Conservation (phyloP, 1,139 yeast species). For the Lodderomyces elongisporus region DNA sequence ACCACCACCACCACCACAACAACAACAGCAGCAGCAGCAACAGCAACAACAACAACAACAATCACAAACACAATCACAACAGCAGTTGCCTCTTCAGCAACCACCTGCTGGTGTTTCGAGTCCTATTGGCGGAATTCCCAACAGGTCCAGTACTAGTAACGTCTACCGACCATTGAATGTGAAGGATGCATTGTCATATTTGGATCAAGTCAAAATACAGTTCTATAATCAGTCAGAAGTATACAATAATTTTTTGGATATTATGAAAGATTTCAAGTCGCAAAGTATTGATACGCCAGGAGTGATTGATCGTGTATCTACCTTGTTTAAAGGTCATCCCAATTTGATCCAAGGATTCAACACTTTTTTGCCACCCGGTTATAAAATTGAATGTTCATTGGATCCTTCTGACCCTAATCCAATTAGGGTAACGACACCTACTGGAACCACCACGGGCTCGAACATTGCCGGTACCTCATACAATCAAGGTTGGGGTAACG, state of each 20-base stretch:
- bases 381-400: slow-evolving; percentile 83
- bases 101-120: slow-evolving; percentile 2
- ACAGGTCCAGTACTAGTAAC: slow-evolving; percentile 43
- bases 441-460: slow-evolving; percentile 77
- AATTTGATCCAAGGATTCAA: slow-evolving; percentile 92
- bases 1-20: slow-evolving; percentile 1
- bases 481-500: slow-evolving; percentile 24
- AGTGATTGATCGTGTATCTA: slow-evolving; percentile 90
- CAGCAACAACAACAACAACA: slow-evolving; percentile 8
- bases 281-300: slow-evolving; percentile 98
- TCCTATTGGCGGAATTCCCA: slow-evolving; percentile 32
- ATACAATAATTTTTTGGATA: slow-evolving; percentile 90
- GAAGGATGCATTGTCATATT: slow-evolving; percentile 89
- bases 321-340: slow-evolving; percentile 88
- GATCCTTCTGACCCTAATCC: slow-evolving; percentile 92
- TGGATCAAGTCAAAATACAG: slow-evolving; percentile 93
- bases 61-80: slow-evolving; percentile 10
- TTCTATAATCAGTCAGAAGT: slow-evolving; percentile 92
- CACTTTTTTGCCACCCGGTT: slow-evolving; percentile 96
- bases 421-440: slow-evolving; percentile 91
- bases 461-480: slow-evolving; percentile 30
- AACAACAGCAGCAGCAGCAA: slow-evolving; percentile 1
- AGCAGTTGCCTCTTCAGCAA: slow-evolving; percentile 6
- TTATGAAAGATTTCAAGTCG: slow-evolving; percentile 97
- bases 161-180: slow-evolving; percentile 86